Conservation (phyloP, 176 grass and related monocot genomes). For the Cenchrus americanus region DNA sequence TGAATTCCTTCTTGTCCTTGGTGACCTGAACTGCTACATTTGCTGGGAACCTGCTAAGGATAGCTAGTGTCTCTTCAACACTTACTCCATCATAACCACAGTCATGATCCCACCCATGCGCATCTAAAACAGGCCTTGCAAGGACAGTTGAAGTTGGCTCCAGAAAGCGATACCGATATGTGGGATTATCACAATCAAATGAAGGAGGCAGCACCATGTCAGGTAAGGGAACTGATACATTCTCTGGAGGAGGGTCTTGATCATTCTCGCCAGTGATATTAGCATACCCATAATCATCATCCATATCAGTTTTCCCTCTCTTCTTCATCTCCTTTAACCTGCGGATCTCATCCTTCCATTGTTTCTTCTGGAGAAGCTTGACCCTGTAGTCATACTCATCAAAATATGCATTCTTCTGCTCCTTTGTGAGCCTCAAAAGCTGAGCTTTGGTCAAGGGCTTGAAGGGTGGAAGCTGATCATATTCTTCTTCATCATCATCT, state of each 20-base stretch:
- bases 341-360: conserved; percentile 93
- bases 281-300: conserved; percentile 51
- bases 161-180: conserved; percentile 91
- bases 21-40: conserved; percentile 81
- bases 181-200: conserved; percentile 85
- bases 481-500: conserved; percentile 95
- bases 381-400: conserved; percentile 98
- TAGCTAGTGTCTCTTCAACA: conserved; percentile 77
- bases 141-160: conserved; percentile 78
- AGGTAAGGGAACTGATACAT: conserved; percentile 80
- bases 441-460: conserved; percentile 88
- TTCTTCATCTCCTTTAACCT: conserved; percentile 94
- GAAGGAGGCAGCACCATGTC: conserved; percentile 94
- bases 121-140: conserved; percentile 84
- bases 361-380: conserved; percentile 96
- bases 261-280: conserved; percentile 58
- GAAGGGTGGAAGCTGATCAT: conserved; percentile 94
- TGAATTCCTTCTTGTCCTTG: conserved; percentile 99
- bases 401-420: conserved; percentile 91
- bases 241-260: conserved; percentile 83
- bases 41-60: conserved; percentile 76
- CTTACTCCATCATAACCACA: conserved; percentile 95
- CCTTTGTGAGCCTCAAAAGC: conserved; percentile 78
- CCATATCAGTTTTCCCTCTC: conserved; percentile 60
- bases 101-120: conserved; percentile 97